These are phyloP conservation scores for Tuber microsphaerosporum DNA, from an alignment of 495 filamentous ascomycete species.

Conservation along the genomic window DNA sequence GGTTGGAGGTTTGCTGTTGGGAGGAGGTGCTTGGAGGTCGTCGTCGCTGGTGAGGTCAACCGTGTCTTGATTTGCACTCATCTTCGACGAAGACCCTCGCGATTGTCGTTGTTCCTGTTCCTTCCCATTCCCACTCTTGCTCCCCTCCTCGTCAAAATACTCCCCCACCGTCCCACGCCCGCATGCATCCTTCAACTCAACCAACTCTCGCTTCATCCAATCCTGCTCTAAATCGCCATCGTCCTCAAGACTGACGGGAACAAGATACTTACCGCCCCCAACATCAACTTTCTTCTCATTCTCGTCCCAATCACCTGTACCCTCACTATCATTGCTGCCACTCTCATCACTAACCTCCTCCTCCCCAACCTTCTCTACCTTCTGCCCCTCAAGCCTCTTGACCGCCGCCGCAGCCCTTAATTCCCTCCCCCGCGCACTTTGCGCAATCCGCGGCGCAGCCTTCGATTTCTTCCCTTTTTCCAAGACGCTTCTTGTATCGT, in stretches of 20 bases:
- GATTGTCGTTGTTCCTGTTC: neutral
- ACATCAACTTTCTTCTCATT: slow-evolving; percentile 50
- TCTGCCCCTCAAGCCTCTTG: slow-evolving; percentile 59
- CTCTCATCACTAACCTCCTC: slow-evolving; percentile 20
- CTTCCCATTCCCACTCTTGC: slow-evolving; percentile 4
- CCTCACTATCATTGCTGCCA: slow-evolving; percentile 40
- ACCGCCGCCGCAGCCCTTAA: slow-evolving; percentile 68
- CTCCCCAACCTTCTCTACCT: slow-evolving; percentile 43
- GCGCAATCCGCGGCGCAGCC: slow-evolving; percentile 66
- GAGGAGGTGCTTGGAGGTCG: slow-evolving; percentile 3
- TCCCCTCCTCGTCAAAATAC: slow-evolving; percentile 22
- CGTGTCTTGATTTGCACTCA: slow-evolving; percentile 27
- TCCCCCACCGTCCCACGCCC: slow-evolving; percentile 12
- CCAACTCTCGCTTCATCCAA: slow-evolving; percentile 56
- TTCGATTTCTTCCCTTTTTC: slow-evolving; percentile 63
- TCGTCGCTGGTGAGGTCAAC: slow-evolving; percentile 24
- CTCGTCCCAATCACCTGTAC: slow-evolving; percentile 30
- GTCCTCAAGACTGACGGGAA: slow-evolving; percentile 67
- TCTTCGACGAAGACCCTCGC: slow-evolving; percentile 5
- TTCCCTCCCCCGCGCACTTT: slow-evolving; percentile 63
- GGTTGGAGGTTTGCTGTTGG: neutral
- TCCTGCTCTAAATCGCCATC: slow-evolving; percentile 50
- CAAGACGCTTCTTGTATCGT: slow-evolving; percentile 53
- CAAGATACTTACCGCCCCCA: slow-evolving; percentile 54
- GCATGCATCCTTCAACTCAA: slow-evolving; percentile 48